Percentiles rank a stretch among this genome's conserved stretches.
Conservation (phyloP, 192 early-diverging fungal genomes). For the Backusella tarrabulga region DNA sequence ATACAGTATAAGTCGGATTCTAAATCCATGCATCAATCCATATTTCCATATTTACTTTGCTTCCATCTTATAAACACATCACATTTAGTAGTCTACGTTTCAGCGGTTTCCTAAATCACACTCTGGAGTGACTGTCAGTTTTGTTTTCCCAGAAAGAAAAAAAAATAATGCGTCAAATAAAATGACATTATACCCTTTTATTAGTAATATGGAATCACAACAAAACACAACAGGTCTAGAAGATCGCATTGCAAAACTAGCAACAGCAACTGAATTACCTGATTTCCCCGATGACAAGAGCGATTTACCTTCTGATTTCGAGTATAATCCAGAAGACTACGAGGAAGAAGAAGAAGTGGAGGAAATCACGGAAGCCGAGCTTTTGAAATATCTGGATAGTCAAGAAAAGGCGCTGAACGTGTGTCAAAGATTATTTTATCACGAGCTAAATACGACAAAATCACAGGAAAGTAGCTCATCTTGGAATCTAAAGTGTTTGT, state of each 20-base stretch:
- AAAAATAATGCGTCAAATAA: not conserved
- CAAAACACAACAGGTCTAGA: slow-evolving; percentile 29
- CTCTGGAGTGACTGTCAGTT: not conserved
- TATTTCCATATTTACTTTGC: no score
- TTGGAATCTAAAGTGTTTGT: slow-evolving; percentile 34
- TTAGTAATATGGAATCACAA: not conserved
- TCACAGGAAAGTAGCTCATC: not conserved
- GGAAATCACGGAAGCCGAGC: slow-evolving; percentile 51
- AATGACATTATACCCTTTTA: not conserved
- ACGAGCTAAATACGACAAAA: slow-evolving; percentile 35
- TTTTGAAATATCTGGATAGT: slow-evolving; percentile 42
- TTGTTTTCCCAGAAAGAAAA: not conserved
- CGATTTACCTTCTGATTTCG: slow-evolving; percentile 52
- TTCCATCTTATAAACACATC: no score
- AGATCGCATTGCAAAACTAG: slow-evolving; percentile 37
- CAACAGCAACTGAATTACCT: slow-evolving; percentile 29
- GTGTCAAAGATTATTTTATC: slow-evolving; percentile 46
- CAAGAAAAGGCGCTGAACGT: slow-evolving; percentile 39
- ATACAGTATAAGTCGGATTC: no score
- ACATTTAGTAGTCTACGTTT: no score
- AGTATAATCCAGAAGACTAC: slow-evolving; percentile 42
- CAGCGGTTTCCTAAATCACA: not conserved
- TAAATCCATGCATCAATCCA: no score
- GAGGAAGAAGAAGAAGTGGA: slow-evolving; percentile 48
- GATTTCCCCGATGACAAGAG: slow-evolving; percentile 52